Evolutionary conservation across 192 early-diverging fungal genomes (phyloP).

Genomic region (Coemansia sp.): DNA sequence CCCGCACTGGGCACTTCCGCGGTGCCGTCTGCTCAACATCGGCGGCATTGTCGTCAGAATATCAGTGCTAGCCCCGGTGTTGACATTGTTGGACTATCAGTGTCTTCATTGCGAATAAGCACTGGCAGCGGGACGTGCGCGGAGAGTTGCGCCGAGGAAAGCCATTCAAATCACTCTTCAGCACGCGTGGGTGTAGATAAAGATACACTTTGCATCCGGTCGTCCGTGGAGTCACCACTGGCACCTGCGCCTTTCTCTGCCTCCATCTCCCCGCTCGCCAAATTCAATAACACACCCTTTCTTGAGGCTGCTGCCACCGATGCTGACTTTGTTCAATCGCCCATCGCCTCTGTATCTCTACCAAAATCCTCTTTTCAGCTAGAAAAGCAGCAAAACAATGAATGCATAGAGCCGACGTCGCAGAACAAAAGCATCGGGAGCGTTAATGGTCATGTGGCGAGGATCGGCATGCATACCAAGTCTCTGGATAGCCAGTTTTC

Average conservation of each 20-base stretch:
- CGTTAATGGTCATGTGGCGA: neutral
- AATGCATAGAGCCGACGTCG: neutral
- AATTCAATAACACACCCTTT: neutral
- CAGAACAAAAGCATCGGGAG: neutral
- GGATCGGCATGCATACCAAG: slow-evolving; percentile 10
- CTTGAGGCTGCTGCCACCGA: neutral
- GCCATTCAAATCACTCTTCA: neutral
- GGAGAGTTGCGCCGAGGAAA: neutral
- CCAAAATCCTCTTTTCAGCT: neutral
- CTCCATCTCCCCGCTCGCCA: neutral
- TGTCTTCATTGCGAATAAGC: neutral
- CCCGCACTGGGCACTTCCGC: neutral
- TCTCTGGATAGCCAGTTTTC: neutral
- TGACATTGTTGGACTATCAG: neutral
- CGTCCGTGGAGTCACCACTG: slow-evolving; percentile 7
- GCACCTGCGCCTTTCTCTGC: slow-evolving; percentile 1
- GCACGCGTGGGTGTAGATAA: neutral
- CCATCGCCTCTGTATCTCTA: neutral
- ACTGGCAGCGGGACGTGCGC: neutral
- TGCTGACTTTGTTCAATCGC: neutral
- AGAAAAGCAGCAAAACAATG: neutral
- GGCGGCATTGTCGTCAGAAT: neutral
- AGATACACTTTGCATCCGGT: slow-evolving; percentile 8
- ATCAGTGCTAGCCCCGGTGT: neutral
- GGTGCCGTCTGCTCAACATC: neutral